phyloP scores from a whole-genome alignment of 108 stramenopile species.

The Pelagomonas calceolata region DNA sequence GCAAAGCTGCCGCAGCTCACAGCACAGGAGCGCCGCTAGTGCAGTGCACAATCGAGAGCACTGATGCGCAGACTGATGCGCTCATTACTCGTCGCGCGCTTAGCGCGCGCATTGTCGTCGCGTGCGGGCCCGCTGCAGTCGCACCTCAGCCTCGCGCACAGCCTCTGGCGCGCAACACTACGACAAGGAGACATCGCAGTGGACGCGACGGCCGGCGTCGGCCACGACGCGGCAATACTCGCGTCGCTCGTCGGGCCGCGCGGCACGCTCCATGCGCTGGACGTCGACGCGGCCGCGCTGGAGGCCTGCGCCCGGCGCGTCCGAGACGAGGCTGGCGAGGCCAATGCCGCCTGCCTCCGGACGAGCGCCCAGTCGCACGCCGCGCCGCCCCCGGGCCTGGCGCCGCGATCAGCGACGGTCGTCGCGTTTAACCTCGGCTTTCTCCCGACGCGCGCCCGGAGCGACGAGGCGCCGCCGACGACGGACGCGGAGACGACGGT shows the following conservation, averaged over 20 bases:
- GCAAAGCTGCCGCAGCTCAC: too few relatives aligned
- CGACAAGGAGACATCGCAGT: neutral
- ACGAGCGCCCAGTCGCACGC: neutral
- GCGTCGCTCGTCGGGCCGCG: neutral
- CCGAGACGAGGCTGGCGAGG: neutral
- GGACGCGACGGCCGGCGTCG: neutral
- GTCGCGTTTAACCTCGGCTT: neutral
- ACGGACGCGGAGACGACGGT: neutral
- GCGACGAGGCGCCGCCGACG: neutral
- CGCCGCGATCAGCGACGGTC: neutral
- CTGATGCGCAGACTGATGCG: too few relatives aligned
- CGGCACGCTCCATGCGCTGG: neutral
- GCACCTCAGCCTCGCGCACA: neutral
- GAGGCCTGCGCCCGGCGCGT: neutral
- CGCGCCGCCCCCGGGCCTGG: neutral
- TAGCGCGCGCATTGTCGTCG: too few relatives aligned
- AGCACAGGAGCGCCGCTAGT: too few relatives aligned
- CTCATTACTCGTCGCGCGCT: too few relatives aligned
- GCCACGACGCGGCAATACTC: neutral
- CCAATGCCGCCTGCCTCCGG: neutral
- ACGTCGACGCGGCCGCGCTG: neutral
- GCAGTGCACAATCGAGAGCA: too few relatives aligned
- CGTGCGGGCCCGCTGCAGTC: neutral
- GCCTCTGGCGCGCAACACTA: neutral
- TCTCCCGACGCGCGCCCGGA: neutral